Evolutionary conservation across 2,329 filamentous ascomycete species (phyloP), one percentile per base, ranked within the genome.

Genomic region (Tolypocladium endophyticum): DNA sequence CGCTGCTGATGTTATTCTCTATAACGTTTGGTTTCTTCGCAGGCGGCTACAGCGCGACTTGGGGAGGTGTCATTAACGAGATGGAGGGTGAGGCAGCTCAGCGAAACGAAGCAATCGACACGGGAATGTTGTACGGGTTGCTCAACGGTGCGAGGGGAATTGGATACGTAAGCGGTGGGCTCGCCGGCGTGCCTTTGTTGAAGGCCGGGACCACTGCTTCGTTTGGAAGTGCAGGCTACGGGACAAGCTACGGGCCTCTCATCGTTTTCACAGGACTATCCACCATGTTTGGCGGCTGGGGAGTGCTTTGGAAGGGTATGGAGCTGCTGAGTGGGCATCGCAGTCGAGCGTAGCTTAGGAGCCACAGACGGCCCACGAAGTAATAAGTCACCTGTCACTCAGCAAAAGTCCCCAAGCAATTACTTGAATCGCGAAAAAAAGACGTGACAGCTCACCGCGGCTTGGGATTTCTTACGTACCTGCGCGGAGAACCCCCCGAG

Each of bases 211-310:
- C n/a, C 23, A 47, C 23, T 8, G 28, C 50, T n/a, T 30, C 56
- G 3, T 14, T 55, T 3, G 58, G 61, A 16, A 18, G 36, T 9
- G 58, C 62, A 30, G 60, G 63, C 25, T 62, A 62, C 33, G 60
- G 56, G 20, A 62, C 60, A 11, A 56, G 33, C 14, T 64, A 63
- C 38, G 61, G 63, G 11, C 63, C 61, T 2, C 57, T 64, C 38
- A 64, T 63, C n/a, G 56, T 63, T 25, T 64, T 61, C 57, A 63
- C 63, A 11, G 63, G 61, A 20, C 30, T 63, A 3, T 63, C 61
- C 11, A 57, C 61, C 39, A 36, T 60, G 28, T 60, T 63, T 58
- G 61, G 61, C 9, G 61, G 60, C 9, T 63, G 61, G 60, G 59
- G 30, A 9, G 35, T 59, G 12, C 25, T 59, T 9, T 61, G 60